These are phyloP conservation scores for Penicillium sp. DNA, from an alignment of 2,329 filamentous ascomycete genomes.

Conservation along the genomic window DNA sequence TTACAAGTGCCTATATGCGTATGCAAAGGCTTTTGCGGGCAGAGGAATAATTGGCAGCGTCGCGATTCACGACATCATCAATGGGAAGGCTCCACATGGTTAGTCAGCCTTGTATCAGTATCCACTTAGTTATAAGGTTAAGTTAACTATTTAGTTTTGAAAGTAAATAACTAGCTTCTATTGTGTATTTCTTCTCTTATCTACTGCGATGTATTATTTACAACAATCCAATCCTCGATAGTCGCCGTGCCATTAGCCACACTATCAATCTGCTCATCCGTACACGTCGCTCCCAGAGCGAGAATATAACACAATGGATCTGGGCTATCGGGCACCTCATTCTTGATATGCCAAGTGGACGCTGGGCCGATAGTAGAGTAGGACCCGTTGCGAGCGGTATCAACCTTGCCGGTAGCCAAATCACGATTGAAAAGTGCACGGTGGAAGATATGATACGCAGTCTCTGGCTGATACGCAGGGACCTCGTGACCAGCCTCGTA, in stretches of 20 bases:
- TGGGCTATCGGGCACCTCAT: slow-evolving; percentile 40
- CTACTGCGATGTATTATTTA: slow-evolving; percentile 21
- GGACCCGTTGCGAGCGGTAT: slow-evolving; percentile 30
- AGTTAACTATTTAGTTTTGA: not conserved
- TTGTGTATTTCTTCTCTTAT: not conserved
- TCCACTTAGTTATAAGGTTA: too few relatives aligned
- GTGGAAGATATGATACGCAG: slow-evolving; percentile 52
- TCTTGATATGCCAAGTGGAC: slow-evolving; percentile 45
- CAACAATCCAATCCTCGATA: slow-evolving; percentile 46
- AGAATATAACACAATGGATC: slow-evolving; percentile 47
- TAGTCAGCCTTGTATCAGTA: slow-evolving; percentile 4
- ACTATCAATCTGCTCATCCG: slow-evolving; percentile 41
- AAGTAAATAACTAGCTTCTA: too few relatives aligned
- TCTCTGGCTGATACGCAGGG: slow-evolving; percentile 53
- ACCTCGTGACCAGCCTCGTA: slow-evolving; percentile 49
- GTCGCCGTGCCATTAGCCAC: slow-evolving; percentile 45
- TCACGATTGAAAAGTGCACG: slow-evolving; percentile 51
- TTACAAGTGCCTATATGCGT: not conserved
- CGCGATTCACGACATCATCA: slow-evolving; percentile 15
- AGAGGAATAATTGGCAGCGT: not conserved
- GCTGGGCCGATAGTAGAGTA: slow-evolving; percentile 42
- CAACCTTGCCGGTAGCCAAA: slow-evolving; percentile 51
- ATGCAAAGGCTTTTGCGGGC: not conserved
- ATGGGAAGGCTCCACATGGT: slow-evolving; percentile 8
- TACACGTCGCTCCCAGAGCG: slow-evolving; percentile 39